Conservation (phyloP, 352 stramenopile genomes). For the Globisporangium spinosum region DNA sequence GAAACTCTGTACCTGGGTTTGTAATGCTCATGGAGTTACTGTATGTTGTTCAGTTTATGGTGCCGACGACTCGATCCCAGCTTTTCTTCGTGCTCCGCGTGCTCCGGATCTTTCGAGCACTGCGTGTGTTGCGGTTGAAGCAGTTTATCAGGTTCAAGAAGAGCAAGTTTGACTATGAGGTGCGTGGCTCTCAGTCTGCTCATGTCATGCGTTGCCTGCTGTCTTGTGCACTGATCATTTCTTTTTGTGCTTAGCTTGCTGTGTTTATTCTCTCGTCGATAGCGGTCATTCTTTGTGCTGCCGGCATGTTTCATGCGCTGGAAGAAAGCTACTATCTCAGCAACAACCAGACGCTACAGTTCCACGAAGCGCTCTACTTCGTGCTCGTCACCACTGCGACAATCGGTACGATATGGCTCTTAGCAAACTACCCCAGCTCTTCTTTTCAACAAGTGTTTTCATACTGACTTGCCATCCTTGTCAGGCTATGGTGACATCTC, state of each 20-base stretch:
- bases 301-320: constrained; percentile 62
- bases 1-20: too few species aligned
- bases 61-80: constrained; percentile 38
- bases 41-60: constrained; percentile 35
- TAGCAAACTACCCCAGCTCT: background rate
- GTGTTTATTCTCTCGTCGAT: constrained; percentile 67
- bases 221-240: background rate
- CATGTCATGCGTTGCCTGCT: background rate
- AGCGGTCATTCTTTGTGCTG: constrained; percentile 58
- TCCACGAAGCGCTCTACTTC: constrained; percentile 72
- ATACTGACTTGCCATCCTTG: background rate
- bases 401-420: constrained; percentile 34
- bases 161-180: constrained; percentile 73
- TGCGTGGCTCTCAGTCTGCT: constrained; percentile 8
- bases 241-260: constrained; percentile 28
- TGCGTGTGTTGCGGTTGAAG: constrained; percentile 57
- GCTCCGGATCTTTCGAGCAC: constrained; percentile 61
- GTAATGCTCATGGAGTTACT: background rate
- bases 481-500: constrained; percentile 68
- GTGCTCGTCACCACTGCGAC: constrained; percentile 71
- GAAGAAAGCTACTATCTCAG: constrained; percentile 46
- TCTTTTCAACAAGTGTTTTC: background rate
- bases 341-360: constrained; percentile 31
- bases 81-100: constrained; percentile 66
- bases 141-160: constrained; percentile 59